phyloP scores from a whole-genome alignment of 2,329 filamentous ascomycete genomes.

The Diaporthe sp. region DNA sequence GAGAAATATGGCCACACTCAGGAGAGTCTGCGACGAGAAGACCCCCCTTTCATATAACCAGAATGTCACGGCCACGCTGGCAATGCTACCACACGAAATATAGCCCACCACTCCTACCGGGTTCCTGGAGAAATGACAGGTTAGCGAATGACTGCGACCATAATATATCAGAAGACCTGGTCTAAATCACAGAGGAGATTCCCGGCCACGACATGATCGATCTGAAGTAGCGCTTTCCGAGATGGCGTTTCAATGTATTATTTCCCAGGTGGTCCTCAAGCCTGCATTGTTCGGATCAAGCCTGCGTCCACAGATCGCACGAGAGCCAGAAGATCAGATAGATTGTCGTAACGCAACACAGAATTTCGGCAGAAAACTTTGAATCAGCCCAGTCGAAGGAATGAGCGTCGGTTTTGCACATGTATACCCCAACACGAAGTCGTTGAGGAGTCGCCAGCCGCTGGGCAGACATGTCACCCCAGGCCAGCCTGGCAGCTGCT shows the following conservation, averaged over 20 bases:
- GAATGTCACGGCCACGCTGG: neutral
- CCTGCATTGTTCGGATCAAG: no score
- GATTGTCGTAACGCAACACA: neutral
- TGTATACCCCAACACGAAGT: neutral
- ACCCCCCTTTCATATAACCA: neutral
- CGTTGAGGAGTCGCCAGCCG: constrained; percentile 12
- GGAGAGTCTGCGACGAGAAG: neutral
- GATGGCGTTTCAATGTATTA: constrained; percentile 5
- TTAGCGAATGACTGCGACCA: neutral
- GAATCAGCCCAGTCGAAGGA: neutral
- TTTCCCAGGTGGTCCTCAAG: neutral
- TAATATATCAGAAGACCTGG: neutral
- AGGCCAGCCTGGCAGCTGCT: neutral
- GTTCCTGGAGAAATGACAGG: neutral
- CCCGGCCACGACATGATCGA: constrained; percentile 12
- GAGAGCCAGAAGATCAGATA: neutral
- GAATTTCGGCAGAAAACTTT: neutral
- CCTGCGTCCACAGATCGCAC: neutral
- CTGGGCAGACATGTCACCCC: neutral
- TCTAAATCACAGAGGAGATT: neutral
- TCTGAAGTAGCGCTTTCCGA: neutral
- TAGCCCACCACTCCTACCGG: neutral
- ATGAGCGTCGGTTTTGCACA: neutral
- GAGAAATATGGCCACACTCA: neutral
- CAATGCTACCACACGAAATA: constrained; percentile 1